Evolutionary conservation across 1,139 yeast genomes (phyloP), one percentile per base, ranked within the genome.

Genomic region (Saccharomyces uvarum): DNA sequence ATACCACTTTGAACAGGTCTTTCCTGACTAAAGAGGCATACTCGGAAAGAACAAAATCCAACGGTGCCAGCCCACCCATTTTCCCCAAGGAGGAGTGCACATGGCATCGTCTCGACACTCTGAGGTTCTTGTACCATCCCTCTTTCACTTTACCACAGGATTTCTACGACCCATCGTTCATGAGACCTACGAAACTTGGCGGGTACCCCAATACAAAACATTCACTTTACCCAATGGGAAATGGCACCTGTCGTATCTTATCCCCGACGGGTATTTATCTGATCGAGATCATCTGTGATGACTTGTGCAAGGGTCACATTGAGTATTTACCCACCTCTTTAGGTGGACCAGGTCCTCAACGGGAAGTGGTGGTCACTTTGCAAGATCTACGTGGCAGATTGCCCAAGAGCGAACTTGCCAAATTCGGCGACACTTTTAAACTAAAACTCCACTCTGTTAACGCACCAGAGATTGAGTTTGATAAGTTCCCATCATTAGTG

Each of bases 51-150:
- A 78, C 86, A 0, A 70, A 71, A 1, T 73, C 73, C 0, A 69
- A 70, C 19, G 79, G 79, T 2, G 69, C 74, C 53, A 68, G 73
- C 62, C 59, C 70, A 3, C 82, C 82, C 7, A 79, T 88, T 13
- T 73, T 75, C 3, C 75, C 82, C 0, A 75, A 77, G 55, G 95
- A 90, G 42, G 86, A 81, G 57, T 91, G 97, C 65, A 84, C 83
- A 33, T 93, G 98, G 98, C 85, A 91, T 68, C 78, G 88, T 57
- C 73, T 88, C 55, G 99, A 93, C 68, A 70, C 87, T 50, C 65
- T 88, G 52, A 76, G 97, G 63, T 93, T 86, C 68, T 72, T 89
- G 50, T 81, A 80, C 66, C 98, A 93, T 69, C 95, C 87, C 4
- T 80, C 88, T 0, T 91, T 91, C 69, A 71, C 84, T 2, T 68